phyloP scores from a whole-genome alignment of 805 yeast species.

The Cephaloascus fragrans region DNA sequence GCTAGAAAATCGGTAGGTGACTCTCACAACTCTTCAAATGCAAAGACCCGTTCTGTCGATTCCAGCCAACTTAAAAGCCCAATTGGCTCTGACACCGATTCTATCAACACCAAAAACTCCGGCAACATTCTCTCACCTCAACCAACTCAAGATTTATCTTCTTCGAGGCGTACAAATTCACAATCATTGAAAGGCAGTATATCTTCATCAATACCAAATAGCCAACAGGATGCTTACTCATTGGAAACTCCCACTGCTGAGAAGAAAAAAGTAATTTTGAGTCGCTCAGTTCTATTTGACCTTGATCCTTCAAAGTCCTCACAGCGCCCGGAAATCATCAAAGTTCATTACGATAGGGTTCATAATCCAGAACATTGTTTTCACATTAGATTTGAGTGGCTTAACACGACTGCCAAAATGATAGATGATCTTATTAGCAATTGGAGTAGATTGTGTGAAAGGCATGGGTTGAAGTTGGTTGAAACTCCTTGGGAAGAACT shows the following conservation, averaged over 20 bases:
- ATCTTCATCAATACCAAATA: constrained; percentile 1
- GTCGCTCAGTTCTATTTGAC: constrained; percentile 59
- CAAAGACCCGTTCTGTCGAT: not conserved
- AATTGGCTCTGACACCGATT: not conserved
- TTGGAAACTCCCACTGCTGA: not conserved
- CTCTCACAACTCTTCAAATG: not conserved
- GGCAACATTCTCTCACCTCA: not conserved
- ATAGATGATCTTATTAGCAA: constrained; percentile 69
- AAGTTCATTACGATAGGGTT: constrained; percentile 83
- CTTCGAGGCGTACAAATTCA: not conserved
- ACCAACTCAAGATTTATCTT: not conserved
- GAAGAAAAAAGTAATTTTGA: constrained; percentile 42
- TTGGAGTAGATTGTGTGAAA: constrained; percentile 77
- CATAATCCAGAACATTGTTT: constrained; percentile 94
- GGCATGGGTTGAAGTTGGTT: constrained; percentile 71
- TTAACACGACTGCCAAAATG: constrained; percentile 77
- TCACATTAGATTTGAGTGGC: constrained; percentile 88
- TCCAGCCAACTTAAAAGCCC: constrained; percentile 1
- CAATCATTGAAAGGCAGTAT: constrained; percentile 1
- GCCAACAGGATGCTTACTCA: constrained; percentile 1
- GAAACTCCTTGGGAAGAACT: constrained; percentile 91
- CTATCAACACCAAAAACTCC: not conserved
- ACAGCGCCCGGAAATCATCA: constrained; percentile 65
- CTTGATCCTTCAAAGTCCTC: constrained; percentile 69
- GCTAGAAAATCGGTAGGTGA: constrained; percentile 7